Base-by-base conservation (phyloP, 306 rosid genomes). In the Citrullus mucosospermus region DNA sequence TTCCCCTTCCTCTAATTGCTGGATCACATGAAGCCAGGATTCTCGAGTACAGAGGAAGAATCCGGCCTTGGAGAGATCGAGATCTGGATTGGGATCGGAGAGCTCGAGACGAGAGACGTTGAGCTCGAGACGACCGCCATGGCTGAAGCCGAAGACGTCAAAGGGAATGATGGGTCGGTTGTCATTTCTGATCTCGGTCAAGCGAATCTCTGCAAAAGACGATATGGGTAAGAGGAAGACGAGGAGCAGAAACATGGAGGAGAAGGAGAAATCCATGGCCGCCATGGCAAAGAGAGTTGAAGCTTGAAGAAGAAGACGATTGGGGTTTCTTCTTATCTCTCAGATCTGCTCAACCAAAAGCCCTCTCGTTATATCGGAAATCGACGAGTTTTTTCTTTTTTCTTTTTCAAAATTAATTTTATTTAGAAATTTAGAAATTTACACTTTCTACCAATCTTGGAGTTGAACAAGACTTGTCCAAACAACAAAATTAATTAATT, bases 71-170 rank as follows among this genome's bases (percentile, higher is more conserved):
- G 91, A 81, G 69, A 92, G 92, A 46, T 92, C 91, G 43, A 87
- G 79, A 54, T 79, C 80, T 59, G 83, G 81, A 8, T 85, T 85
- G 20, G 87, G 38, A 38, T 80, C 75, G 76, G 91, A 88, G 79
- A 89, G 80, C 16, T 81, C 43, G 87, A 94, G 81, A 76, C 71
- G 53, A 10, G 91, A 88, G 44, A 90, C 91, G 67, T 43, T 81
- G 84, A 94, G 96, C 86, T 92, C 93, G 15, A 94, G 92, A 18
- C 88, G 88, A 43, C 98, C 98, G 18, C 69, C 84, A 77, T 88
- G 97, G 14, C 96, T 92, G 93, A 92, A 94, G 0, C 98, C 98
- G 63, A 94, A 94, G 75, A 89, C 89, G 22, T 90, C 97, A 28
- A 92, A 89, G 36, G 98, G 96, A 34, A 90, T 79, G 20, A 90